A percentile compares a stretch with the other conserved stretches of the same genome.
These are phyloP conservation scores for Chaetomium fimeti DNA, from an alignment of 495 filamentous ascomycete genomes.

Conservation along the genomic window DNA sequence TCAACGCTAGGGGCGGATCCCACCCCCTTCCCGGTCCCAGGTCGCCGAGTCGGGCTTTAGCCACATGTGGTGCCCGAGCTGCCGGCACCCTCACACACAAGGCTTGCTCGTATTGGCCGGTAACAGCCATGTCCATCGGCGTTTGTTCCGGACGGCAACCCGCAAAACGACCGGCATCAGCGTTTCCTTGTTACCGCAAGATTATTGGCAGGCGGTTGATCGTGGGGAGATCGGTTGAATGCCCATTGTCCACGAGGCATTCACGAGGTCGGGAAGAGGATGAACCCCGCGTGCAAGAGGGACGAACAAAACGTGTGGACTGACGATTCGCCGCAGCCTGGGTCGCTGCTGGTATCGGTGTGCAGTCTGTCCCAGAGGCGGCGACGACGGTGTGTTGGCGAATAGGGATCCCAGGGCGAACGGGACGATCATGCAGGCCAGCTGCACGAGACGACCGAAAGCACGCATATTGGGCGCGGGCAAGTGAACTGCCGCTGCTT, in stretches of 20 bases:
- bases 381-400: slow-evolving; percentile 11
- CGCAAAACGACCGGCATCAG: not conserved
- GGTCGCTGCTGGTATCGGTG: slow-evolving; percentile 16
- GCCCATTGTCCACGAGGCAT: not conserved
- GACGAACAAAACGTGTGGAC: slow-evolving; percentile 29
- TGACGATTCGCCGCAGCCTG: slow-evolving; percentile 21
- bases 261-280: not conserved
- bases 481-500: not conserved
- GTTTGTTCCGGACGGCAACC: not conserved
- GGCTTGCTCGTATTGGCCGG: slow-evolving; percentile 15
- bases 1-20: slow-evolving; percentile 39
- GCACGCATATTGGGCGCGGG: not conserved
- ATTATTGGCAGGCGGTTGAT: not conserved
- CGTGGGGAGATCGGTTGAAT: not conserved
- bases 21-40: slow-evolving; percentile 35
- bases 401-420: slow-evolving; percentile 12
- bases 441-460: slow-evolving; percentile 3
- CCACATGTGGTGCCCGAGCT: slow-evolving; percentile 39
- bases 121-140: not conserved
- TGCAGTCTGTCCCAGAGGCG: not conserved
- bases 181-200: not conserved
- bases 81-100: slow-evolving; percentile 24
- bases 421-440: slow-evolving; percentile 26
- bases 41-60: slow-evolving; percentile 44
- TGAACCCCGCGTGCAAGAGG: not conserved